Evolutionary conservation across 2,329 filamentous ascomycete genomes (phyloP), one percentile per base, ranked within the genome.

Genomic region (Alternaria burnsii): DNA sequence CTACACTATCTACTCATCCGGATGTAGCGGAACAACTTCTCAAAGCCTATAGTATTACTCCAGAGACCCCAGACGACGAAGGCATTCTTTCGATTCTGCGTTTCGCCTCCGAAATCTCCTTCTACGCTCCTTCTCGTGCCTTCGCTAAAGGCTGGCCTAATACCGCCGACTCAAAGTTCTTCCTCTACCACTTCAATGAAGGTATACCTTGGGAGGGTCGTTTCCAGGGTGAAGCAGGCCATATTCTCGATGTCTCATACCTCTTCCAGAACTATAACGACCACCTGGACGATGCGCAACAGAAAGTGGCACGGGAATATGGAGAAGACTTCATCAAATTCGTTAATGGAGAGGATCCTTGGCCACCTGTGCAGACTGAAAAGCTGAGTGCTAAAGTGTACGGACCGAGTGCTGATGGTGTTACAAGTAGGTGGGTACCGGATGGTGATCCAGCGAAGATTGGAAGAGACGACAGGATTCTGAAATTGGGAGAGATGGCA

Each of bases 71-170:
- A 5, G 82, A 84, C 51, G 74, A 80, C 1, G 76, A 80, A n/a
- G 82, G 80, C 0, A 75, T 83, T 20, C 62, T 74, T 4, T 72
- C 70, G 2, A 74, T 85, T 32, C 70, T 85, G 3, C 71, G 80
- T 12, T 82, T 84, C 52, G 72, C 74, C 14, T 80, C 78, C 20
- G 84, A 86, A 55, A 78, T 84, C 34, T 71, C 71, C 8, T 85
- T 83, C 70, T 81, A 81, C 54, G 80, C 81, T 1, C 77, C 83
- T 0, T 78, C 78, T 0, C 62, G 80, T 16, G 73, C 78, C 16
- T 79, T 82, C 28, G 82, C 82, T 3, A 63, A 75, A 47, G 74
- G 71, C 28, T 78, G 74, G 74, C 72, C 75, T 7, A 54, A 69
- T 16, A 71, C 73, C 0, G 50, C 64, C 20, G 61, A 69, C 4